These are phyloP conservation scores for Hypoxylon trugodes DNA, from an alignment of 495 filamentous ascomycete species.

Conservation along the genomic window DNA sequence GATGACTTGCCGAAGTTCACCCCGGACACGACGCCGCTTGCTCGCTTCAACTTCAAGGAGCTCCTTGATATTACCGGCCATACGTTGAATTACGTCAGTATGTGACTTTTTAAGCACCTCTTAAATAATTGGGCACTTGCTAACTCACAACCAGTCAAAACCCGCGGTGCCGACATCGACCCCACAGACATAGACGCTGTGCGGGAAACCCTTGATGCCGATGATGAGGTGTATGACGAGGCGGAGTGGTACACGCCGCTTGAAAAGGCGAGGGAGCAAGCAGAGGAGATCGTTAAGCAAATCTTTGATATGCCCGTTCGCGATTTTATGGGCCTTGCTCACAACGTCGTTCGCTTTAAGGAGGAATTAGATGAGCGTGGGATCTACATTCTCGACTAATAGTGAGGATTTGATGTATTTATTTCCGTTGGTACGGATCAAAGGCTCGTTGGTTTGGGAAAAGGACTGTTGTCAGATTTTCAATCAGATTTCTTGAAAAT, in stretches of 20 bases:
- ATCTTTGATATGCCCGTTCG: conserved; percentile 10
- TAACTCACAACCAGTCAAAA: too few species aligned
- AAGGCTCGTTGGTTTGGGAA: background rate
- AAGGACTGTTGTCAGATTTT: background rate
- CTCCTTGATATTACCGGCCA: background rate
- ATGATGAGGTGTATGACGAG: background rate
- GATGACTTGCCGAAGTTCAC: too few species aligned
- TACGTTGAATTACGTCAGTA: conserved; percentile 8
- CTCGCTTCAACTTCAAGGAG: background rate
- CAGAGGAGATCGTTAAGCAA: background rate
- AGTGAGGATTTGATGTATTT: too few species aligned
- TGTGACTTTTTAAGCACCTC: too few species aligned
- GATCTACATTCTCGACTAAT: background rate
- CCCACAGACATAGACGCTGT: background rate
- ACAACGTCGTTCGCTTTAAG: background rate
- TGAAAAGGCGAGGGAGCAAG: background rate
- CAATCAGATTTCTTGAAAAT: background rate
- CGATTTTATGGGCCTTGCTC: background rate
- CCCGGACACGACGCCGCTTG: background rate
- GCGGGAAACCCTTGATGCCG: background rate
- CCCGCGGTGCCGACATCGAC: background rate
- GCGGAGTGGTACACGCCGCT: background rate
- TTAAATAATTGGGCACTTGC: too few species aligned
- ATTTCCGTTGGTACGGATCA: background rate
- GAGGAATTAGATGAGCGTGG: background rate